These are phyloP conservation scores for Irpex rosettiformis DNA, from an alignment of 1,284 basidiomycete species.

Conservation along the genomic window DNA sequence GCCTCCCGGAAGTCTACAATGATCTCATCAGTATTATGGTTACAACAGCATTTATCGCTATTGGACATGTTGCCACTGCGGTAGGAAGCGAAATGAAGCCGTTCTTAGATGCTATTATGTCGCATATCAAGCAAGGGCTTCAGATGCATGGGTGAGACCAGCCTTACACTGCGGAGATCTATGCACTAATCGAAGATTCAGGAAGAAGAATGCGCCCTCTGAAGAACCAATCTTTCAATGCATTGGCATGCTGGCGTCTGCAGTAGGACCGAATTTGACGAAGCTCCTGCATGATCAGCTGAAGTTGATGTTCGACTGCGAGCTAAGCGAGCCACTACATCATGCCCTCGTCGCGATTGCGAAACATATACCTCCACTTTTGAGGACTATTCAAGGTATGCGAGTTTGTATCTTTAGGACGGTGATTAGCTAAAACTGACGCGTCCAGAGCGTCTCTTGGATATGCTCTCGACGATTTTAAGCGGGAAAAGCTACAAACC, in stretches of 20 bases:
- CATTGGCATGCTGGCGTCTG: slow-evolving; percentile 92
- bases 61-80: slow-evolving; percentile 92
- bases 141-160: slow-evolving; percentile 74
- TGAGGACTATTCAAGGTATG: slow-evolving; percentile 89
- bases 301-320: slow-evolving; percentile 95
- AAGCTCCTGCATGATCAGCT: slow-evolving; percentile 95
- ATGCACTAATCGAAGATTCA: slow-evolving; percentile 26
- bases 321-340: slow-evolving; percentile 86
- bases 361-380: slow-evolving; percentile 84
- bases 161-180: not conserved
- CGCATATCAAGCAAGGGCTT: slow-evolving; percentile 86
- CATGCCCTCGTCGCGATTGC: slow-evolving; percentile 88
- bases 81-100: slow-evolving; percentile 95
- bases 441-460: slow-evolving; percentile 75
- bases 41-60: slow-evolving; percentile 83
- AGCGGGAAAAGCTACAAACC: slow-evolving; percentile 84
- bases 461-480: slow-evolving; percentile 77
- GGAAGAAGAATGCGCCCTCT: slow-evolving; percentile 90
- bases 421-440: not conserved
- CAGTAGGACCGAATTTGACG: slow-evolving; percentile 95
- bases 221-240: slow-evolving; percentile 99
- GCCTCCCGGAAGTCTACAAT: slow-evolving; percentile 1
- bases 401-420: slow-evolving; percentile 1
- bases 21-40: slow-evolving; percentile 13
- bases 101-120: slow-evolving; percentile 92